Evolutionary conservation across 2,329 filamentous ascomycete genomes (phyloP), one percentile per base, ranked within the genome.

Genomic region (Fusarium subtropicale): DNA sequence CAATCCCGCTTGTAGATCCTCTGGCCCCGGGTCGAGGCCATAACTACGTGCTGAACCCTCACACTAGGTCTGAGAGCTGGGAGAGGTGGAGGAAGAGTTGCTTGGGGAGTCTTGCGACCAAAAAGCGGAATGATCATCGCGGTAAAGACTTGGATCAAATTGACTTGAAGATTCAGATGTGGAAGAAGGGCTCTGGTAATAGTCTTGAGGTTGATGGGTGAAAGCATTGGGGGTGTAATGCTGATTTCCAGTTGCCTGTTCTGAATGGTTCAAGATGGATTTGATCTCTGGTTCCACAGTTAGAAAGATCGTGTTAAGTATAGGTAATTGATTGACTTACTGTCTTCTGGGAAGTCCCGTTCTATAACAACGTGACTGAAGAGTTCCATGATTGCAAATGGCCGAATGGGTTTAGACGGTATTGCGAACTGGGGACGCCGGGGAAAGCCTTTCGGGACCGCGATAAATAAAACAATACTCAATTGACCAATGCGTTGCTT

Each of bases 11-110:
- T 60, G 61, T 62, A 64, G 45, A 41, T 33, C 47, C 55, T 31
- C 59, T 60, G 42, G 45, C 34, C 54, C 56, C 20, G 44, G 18
- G 39, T 64, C 16, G 41, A 48, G 38, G 45, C 56, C 62, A 30
- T 44, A 46, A 50, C 44, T 71, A 67, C 58, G 36, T 42, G 61
- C 58, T 50, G 59, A 54, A 47, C 57, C 39, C 56, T 47, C 57
- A 42, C 22, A 53, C 71, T 73, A 73, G 16, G 36, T 41, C 41
- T 33, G 51, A 22, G 47, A 38, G 51, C 61, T 71, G 68, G 70
- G 58, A 69, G 59, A 22, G 44, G 18, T n/a, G 7, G 39, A 8
- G 16, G 34, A 58, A 45, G 24, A 28, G 34, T n/a, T 46, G 50
- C 26, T 51, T 11, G 26, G 4, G 18, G 36, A 51, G 7, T 26